Evolutionary conservation across 1,139 yeast genomes (phyloP).

Genomic region (Starmera stellimalicola): DNA sequence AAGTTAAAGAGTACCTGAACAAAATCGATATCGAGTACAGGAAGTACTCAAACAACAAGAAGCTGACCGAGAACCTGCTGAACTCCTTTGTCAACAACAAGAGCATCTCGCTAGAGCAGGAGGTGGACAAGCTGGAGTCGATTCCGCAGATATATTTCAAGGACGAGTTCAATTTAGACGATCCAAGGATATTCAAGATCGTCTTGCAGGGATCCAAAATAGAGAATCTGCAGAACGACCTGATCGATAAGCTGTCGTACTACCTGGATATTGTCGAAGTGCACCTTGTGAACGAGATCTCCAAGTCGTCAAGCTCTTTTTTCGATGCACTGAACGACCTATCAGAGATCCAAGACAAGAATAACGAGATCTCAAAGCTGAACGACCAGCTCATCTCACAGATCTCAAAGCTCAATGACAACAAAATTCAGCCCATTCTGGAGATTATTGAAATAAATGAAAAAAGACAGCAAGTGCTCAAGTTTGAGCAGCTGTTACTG

Average conservation of each 20-base stretch:
- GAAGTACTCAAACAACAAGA: conserved; percentile 30
- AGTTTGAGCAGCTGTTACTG: conserved; percentile 52
- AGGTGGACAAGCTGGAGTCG: conserved; percentile 13
- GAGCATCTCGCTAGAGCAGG: conserved; percentile 8
- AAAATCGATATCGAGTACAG: conserved; percentile 46
- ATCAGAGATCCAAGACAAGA: conserved; percentile 44
- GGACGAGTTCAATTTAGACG: conserved; percentile 69
- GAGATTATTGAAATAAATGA: conserved; percentile 42
- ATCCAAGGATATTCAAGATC: conserved; percentile 72
- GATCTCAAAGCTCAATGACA: conserved; percentile 34
- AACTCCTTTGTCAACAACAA: conserved; percentile 15
- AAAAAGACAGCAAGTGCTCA: conserved; percentile 50
- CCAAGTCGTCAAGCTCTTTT: conserved; percentile 75
- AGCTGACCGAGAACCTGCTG: conserved; percentile 33
- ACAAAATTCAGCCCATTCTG: conserved; percentile 45
- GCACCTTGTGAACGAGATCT: conserved; percentile 71
- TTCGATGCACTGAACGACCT: conserved; percentile 79
- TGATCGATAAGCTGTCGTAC: conserved; percentile 77
- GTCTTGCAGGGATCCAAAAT: conserved; percentile 53
- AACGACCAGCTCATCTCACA: conserved; percentile 37
- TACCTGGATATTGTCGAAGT: conserved; percentile 82
- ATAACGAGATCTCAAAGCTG: conserved; percentile 40
- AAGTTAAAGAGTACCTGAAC: conserved; percentile 39
- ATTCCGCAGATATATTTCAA: conserved; percentile 68
- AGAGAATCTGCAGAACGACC: conserved; percentile 22